These are phyloP conservation scores for Thermomyces lanuginosus DNA, from an alignment of 2,329 filamentous ascomycete genomes.

Conservation along the genomic window DNA sequence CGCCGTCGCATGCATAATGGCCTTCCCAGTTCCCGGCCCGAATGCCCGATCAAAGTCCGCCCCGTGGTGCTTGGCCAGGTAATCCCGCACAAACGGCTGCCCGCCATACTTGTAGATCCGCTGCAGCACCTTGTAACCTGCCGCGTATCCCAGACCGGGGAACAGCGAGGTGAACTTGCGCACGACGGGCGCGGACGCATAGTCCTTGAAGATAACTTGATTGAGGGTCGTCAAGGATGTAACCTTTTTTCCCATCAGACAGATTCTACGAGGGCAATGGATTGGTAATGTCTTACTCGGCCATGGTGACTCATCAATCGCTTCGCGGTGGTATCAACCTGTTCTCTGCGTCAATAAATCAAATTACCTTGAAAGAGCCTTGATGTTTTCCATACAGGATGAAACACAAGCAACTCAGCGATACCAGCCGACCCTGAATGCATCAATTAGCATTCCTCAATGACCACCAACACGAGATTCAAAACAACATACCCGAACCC, in stretches of 20 bases:
- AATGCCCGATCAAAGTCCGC: conserved; percentile 74
- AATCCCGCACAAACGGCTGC: conserved; percentile 88
- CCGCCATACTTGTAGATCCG: conserved; percentile 98
- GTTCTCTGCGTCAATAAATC: conserved; percentile 12
- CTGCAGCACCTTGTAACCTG: conserved; percentile 94
- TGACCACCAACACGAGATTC: not conserved
- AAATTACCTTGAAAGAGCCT: not conserved
- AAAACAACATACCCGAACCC: conserved; percentile 56
- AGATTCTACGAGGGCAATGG: conserved; percentile 8
- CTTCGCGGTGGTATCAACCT: conserved; percentile 98
- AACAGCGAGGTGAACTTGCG: conserved; percentile 90
- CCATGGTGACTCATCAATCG: conserved; percentile 97
- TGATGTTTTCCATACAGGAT: conserved; percentile 45
- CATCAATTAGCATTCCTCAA: conserved; percentile 1
- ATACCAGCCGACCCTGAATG: conserved; percentile 71
- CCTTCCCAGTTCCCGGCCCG: conserved; percentile 93
- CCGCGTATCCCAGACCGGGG: conserved; percentile 90
- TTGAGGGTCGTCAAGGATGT: conserved; percentile 52
- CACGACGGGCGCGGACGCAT: conserved; percentile 51
- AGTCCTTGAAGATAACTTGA: conserved; percentile 84
- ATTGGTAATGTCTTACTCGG: conserved; percentile 34
- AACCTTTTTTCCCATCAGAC: conserved; percentile 29
- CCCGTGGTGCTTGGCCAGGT: conserved; percentile 62
- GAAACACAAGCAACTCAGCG: conserved; percentile 82
- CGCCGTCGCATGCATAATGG: conserved; percentile 91